Conservation (phyloP, 140 eudicot species). For the Oenanthe javanica region DNA sequence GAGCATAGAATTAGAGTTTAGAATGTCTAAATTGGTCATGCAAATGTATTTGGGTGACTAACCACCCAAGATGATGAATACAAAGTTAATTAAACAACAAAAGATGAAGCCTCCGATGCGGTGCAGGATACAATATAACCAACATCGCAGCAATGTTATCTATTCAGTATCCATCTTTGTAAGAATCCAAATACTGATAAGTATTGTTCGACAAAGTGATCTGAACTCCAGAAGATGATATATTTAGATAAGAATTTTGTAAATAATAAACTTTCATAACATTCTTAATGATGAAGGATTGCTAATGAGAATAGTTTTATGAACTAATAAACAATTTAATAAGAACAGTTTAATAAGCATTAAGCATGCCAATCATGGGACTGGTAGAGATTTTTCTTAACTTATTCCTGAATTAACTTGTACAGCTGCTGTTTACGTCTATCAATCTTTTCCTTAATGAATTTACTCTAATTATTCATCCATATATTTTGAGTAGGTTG, state of each 20-base stretch:
- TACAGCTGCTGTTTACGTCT: neutral
- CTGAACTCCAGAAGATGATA: neutral
- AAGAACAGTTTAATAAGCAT: neutral
- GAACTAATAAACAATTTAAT: too few species aligned
- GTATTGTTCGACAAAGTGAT: neutral
- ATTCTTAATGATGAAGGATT: neutral
- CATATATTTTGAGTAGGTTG: conserved; percentile 47
- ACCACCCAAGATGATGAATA: neutral
- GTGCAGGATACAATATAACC: neutral
- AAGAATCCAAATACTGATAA: neutral
- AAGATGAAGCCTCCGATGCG: neutral
- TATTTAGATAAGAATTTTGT: neutral
- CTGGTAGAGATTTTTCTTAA: neutral
- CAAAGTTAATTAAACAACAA: neutral
- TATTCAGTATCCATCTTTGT: neutral
- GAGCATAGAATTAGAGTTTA: neutral
- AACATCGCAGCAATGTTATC: neutral
- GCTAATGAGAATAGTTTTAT: neutral
- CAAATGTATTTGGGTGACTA: neutral
- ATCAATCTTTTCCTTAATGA: neutral
- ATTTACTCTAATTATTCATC: neutral
- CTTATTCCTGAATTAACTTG: too few species aligned
- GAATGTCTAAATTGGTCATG: neutral
- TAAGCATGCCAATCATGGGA: neutral
- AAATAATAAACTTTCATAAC: neutral